These are phyloP conservation scores for Lactifluus hygrophoroides DNA, from an alignment of 768 basidiomycete species.

Conservation along the genomic window DNA sequence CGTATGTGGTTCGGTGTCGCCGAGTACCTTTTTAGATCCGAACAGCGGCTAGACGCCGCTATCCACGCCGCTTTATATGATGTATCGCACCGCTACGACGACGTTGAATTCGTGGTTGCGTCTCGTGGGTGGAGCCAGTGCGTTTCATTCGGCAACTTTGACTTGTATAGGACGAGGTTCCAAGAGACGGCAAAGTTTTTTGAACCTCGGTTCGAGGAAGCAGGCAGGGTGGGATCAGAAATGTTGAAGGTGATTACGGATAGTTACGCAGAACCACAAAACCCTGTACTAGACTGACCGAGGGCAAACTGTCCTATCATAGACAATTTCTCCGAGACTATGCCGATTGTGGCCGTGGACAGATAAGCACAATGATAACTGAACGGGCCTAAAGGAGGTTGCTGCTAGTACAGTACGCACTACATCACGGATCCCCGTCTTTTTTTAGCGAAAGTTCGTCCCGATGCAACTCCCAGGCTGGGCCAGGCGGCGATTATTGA, in stretches of 20 bases:
- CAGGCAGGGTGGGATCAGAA: constrained; percentile 66
- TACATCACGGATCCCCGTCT: too few species aligned
- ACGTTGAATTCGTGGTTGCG: constrained; percentile 90
- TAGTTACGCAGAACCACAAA: constrained; percentile 26
- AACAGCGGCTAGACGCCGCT: constrained; percentile 52
- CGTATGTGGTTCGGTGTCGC: constrained; percentile 95
- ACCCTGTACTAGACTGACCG: not conserved
- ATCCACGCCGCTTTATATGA: constrained; percentile 70
- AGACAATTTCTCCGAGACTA: too few species aligned
- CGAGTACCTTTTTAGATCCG: constrained; percentile 84
- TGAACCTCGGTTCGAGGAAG: constrained; percentile 80
- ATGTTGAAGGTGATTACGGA: constrained; percentile 88
- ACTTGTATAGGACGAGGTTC: constrained; percentile 77
- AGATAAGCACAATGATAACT: too few species aligned
- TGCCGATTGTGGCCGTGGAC: too few species aligned
- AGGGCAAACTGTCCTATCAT: too few species aligned
- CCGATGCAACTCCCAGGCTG: too few species aligned
- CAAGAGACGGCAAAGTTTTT: constrained; percentile 76
- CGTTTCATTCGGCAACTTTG: constrained; percentile 86
- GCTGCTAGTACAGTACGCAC: too few species aligned
- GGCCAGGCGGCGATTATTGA: too few species aligned
- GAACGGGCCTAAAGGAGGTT: too few species aligned
- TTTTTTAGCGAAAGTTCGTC: too few species aligned
- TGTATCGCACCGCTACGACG: constrained; percentile 74
- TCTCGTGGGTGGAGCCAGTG: constrained; percentile 96